A percentile compares a stretch with the other conserved stretches of the same genome.
phyloP scores from a whole-genome alignment of 768 basidiomycete species.

The Lactarius hatsudake region DNA sequence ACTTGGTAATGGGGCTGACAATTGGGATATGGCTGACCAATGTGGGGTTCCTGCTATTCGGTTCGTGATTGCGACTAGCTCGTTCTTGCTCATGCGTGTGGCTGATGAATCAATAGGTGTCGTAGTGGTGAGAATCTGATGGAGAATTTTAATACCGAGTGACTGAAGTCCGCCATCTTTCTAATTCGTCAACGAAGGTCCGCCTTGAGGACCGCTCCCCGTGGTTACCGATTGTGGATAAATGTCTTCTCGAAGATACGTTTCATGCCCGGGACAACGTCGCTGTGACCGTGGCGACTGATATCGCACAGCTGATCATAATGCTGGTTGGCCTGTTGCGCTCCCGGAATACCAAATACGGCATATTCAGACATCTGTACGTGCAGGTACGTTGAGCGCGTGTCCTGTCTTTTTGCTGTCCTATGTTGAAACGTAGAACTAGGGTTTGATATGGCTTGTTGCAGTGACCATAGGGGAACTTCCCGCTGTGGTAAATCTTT shows the following conservation, averaged over 20 bases:
- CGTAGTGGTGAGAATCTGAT: not conserved
- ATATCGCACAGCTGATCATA: constrained; percentile 3
- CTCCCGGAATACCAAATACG: not conserved
- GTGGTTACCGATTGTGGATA: not conserved
- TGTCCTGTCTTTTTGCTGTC: not conserved
- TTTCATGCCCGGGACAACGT: not conserved
- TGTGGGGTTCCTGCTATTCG: constrained; percentile 13
- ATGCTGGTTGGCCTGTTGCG: constrained; percentile 18
- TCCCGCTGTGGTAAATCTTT: constrained; percentile 3
- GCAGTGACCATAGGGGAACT: constrained; percentile 2
- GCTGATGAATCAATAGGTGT: not conserved
- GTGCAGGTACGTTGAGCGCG: constrained; percentile 5
- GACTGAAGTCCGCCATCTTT: not conserved
- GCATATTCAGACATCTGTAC: constrained; percentile 4
- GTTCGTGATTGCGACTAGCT: not conserved
- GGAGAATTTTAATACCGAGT: not conserved
- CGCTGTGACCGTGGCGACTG: constrained; percentile 9
- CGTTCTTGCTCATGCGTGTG: not conserved
- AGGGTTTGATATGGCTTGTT: constrained; percentile 17
- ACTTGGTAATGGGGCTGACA: not conserved
- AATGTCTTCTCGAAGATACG: not conserved
- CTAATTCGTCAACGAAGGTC: not conserved
- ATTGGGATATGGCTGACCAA: constrained; percentile 6
- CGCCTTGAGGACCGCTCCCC: not conserved
- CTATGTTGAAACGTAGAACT: not conserved